Evolutionary conservation across 2,329 filamentous ascomycete genomes (phyloP), one percentile per base, ranked within the genome.

Genomic region (Alternaria dauci): DNA sequence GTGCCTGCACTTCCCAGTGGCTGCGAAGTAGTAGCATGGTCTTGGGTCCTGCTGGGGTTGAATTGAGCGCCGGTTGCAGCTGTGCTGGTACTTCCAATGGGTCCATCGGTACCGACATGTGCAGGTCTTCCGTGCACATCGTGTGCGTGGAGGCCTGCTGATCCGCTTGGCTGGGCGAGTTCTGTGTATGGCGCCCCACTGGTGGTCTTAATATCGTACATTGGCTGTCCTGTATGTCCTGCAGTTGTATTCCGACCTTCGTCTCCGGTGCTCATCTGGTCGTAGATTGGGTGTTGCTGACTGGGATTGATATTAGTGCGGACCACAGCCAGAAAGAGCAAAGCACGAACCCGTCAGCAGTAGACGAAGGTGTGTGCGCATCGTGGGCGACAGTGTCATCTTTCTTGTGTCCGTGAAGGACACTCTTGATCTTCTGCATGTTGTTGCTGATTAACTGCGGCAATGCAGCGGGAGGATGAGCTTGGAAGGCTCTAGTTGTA

Each of bases 381-480:
- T 69, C 61, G 36, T 68, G 61, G n/a, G 62, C 62, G 14, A 48
- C 64, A 50, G 74, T 66, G 43, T 74, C 71, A 52, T 78, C 75
- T 58, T 79, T 70, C 61, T 75, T 68, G 62, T 81, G 65, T 46
- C 60, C 62, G 41, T 53, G 51, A 23, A 82, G 69, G 54, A 82
- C 71, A 66, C 74, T 77, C 76, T 81, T 82, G 56, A 83, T 68
- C 72, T 81, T 81, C 58, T 82, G 76, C 81, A 82, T 82, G 58
- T 41, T 63, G 66, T 20, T 54, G 39, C 32, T 38, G 50, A 48
- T 53, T 38, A 16, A 9, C 51, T 39, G 39, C 53, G 59, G 52
- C 55, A 57, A 62, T 60, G 53, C 44, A 51, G 52, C 26, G 50
- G 44, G 36, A 57, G 38, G 53, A 54, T 48, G 46, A 44, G 52